These are phyloP conservation scores for Murraya paniculata DNA, from an alignment of 345 rosid species.

Conservation along the genomic window DNA sequence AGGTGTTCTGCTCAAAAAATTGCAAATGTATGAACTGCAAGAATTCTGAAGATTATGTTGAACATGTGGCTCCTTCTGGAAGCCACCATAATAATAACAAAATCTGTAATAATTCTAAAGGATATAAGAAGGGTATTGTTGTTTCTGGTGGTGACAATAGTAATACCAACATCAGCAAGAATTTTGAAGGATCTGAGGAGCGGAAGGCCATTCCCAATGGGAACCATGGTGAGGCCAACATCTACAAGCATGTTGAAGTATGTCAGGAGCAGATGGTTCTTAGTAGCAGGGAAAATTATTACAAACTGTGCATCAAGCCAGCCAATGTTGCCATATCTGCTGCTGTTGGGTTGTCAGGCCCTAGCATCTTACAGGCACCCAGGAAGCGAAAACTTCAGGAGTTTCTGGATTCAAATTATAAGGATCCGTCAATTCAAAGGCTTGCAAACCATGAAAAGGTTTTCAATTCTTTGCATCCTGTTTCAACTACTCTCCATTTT, in stretches of 20 bases:
- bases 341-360: constrained; percentile 22
- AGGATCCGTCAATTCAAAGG: constrained; percentile 21
- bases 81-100: background rate
- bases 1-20: constrained; percentile 41
- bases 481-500: background rate
- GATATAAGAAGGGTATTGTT: constrained; percentile 15
- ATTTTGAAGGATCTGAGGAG: constrained; percentile 36
- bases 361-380: constrained; percentile 17
- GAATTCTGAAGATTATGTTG: constrained; percentile 28
- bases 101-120: constrained; percentile 15
- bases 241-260: constrained; percentile 24
- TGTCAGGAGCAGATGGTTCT: constrained; percentile 34
- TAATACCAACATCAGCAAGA: constrained; percentile 10
- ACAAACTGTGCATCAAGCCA: constrained; percentile 16
- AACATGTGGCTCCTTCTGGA: constrained; percentile 7
- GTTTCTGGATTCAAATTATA: constrained; percentile 21
- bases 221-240: constrained; percentile 13
- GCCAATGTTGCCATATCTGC: constrained; percentile 17
- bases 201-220: constrained; percentile 30
- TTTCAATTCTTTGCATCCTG: background rate
- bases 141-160: constrained; percentile 4
- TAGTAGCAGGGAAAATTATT: constrained; percentile 22
- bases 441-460: constrained; percentile 21
- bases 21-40: constrained; percentile 52
- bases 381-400: constrained; percentile 38